Evolutionary conservation across 1,284 basidiomycete genomes (phyloP).

Genomic region (Rhodotorula sp.): DNA sequence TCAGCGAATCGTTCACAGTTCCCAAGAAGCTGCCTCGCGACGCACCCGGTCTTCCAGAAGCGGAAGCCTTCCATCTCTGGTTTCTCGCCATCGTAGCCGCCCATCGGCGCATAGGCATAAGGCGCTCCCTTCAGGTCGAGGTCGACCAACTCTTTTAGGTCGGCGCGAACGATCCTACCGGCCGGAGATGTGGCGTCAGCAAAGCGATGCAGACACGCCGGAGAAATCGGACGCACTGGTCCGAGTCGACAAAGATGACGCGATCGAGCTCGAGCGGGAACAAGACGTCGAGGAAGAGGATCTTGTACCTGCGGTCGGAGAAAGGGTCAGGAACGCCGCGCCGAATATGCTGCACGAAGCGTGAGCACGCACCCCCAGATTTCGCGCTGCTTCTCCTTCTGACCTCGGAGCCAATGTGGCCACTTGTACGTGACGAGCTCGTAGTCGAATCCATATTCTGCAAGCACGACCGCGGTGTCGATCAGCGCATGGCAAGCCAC

Average conservation of each 20-base stretch:
- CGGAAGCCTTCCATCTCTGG: conserved; percentile 94
- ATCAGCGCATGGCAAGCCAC: not conserved
- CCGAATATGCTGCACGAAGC: not conserved
- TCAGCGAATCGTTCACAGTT: not conserved
- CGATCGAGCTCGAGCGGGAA: conserved; percentile 96
- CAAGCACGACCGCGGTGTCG: conserved; percentile 64
- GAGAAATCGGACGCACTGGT: conserved; percentile 44
- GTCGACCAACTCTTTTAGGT: conserved; percentile 87
- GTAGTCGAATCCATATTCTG: conserved; percentile 89
- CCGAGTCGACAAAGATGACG: conserved; percentile 96
- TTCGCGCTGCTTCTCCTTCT: conserved; percentile 94
- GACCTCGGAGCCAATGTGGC: conserved; percentile 94
- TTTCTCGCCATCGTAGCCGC: conserved; percentile 66
- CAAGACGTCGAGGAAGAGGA: conserved; percentile 94
- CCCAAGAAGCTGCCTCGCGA: not conserved
- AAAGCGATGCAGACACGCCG: not conserved
- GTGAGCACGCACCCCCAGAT: conserved; percentile 73
- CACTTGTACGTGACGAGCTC: conserved; percentile 98
- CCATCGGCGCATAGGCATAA: conserved; percentile 96
- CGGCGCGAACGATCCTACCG: conserved; percentile 85
- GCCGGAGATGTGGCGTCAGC: no score
- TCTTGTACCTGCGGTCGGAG: conserved; percentile 66
- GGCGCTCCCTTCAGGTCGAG: conserved; percentile 86
- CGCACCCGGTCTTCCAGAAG: conserved; percentile 84
- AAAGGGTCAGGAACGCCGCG: not conserved